A percentile compares a stretch with the other conserved stretches of the same genome.
phyloP scores from a whole-genome alignment of 495 filamentous ascomycete genomes.

The Choiromyces venosus region DNA sequence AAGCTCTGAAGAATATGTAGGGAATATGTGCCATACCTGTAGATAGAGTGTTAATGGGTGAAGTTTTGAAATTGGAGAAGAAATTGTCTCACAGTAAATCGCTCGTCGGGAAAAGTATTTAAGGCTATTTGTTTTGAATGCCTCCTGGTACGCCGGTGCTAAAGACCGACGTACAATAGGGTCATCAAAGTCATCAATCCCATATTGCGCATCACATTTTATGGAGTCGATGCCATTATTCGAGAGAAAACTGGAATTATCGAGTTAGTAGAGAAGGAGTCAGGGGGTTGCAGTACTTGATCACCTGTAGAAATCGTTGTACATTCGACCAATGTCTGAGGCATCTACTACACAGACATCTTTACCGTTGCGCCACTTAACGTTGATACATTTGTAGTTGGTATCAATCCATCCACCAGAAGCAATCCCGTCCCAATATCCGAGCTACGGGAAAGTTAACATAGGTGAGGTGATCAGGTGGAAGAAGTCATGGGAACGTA shows the following conservation, averaged over 20 bases:
- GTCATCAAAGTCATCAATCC: slow-evolving; percentile 65
- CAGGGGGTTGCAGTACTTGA: not conserved
- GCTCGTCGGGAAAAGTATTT: slow-evolving; percentile 69
- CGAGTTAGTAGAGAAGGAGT: not conserved
- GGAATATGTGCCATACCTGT: slow-evolving; percentile 36
- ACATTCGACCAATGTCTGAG: slow-evolving; percentile 68
- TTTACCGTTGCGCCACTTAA: slow-evolving; percentile 40
- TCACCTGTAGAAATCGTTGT: slow-evolving; percentile 76
- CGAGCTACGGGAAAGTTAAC: slow-evolving; percentile 45
- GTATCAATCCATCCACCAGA: slow-evolving; percentile 64
- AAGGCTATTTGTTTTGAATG: slow-evolving; percentile 72
- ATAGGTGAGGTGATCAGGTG: not conserved
- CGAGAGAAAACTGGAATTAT: slow-evolving; percentile 55
- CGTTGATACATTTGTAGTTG: slow-evolving; percentile 61
- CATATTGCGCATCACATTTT: slow-evolving; percentile 87
- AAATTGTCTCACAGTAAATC: slow-evolving; percentile 60
- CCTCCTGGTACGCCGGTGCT: slow-evolving; percentile 71
- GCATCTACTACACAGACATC: slow-evolving; percentile 60
- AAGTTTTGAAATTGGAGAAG: not conserved
- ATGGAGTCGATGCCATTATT: slow-evolving; percentile 68
- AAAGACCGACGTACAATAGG: slow-evolving; percentile 56
- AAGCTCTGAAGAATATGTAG: slow-evolving; percentile 35
- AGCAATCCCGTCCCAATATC: slow-evolving; percentile 90
- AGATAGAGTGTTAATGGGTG: slow-evolving; percentile 3
- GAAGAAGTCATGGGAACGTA: slow-evolving; percentile 3